These are phyloP conservation scores for Trichoderma hamatum DNA, from an alignment of 2,329 filamentous ascomycete species.

Conservation along the genomic window DNA sequence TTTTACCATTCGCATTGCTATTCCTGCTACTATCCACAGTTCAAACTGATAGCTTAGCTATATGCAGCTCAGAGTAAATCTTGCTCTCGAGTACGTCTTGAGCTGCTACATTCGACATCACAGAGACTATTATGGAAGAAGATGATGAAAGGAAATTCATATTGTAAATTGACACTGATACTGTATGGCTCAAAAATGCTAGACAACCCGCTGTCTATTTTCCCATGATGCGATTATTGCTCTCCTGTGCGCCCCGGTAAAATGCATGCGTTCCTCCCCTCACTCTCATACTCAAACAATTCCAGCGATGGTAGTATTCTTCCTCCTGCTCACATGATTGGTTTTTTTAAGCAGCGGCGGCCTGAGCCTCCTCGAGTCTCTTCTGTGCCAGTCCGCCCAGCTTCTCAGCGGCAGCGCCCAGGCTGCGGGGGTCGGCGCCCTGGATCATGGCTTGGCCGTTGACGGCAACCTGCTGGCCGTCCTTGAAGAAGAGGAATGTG, in stretches of 20 bases:
- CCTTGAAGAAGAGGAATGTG: slow-evolving; percentile 86
- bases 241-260: slow-evolving; percentile 1
- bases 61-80: too few species aligned
- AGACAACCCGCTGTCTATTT: not conserved
- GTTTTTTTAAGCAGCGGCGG: slow-evolving; percentile 21
- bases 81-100: not conserved
- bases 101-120: not conserved
- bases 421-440: slow-evolving; percentile 39
- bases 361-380: slow-evolving; percentile 34
- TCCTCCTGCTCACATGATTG: not conserved
- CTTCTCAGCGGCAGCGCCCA: slow-evolving; percentile 44
- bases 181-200: slow-evolving; percentile 11
- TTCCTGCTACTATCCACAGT: not conserved
- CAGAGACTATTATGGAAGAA: not conserved
- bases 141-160: not conserved
- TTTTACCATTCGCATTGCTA: not conserved
- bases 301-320: not conserved
- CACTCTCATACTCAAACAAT: not conserved
- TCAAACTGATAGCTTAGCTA: too few species aligned
- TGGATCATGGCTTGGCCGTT: slow-evolving; percentile 39
- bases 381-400: slow-evolving; percentile 42
- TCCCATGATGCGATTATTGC: not conserved
- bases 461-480: slow-evolving; percentile 52
- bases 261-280: not conserved
- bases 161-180: not conserved